Conservation (phyloP, 176 grass and related monocot species). For the Thalia dealbata region DNA sequence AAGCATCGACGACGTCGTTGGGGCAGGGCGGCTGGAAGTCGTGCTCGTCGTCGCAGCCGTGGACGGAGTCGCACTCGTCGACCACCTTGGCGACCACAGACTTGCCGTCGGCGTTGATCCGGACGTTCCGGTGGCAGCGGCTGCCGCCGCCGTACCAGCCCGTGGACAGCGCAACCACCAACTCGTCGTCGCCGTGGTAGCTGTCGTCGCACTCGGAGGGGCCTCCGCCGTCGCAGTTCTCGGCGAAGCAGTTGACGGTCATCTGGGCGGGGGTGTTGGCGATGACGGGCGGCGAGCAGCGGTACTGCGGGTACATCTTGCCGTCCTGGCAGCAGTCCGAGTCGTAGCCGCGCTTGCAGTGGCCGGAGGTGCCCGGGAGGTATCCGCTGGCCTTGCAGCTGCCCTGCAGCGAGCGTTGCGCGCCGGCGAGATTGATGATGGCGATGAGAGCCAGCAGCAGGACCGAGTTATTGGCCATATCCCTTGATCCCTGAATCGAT, state of each 20-base stretch:
- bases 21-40: too few species aligned
- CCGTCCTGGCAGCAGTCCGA: constrained; percentile 17
- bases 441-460: too few species aligned
- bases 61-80: constrained; percentile 53
- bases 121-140: constrained; percentile 32
- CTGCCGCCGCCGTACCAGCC: constrained; percentile 40
- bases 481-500: too few species aligned
- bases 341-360: constrained; percentile 5
- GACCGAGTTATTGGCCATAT: too few species aligned
- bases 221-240: constrained; percentile 21
- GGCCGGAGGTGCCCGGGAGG: neutral
- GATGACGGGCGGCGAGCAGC: constrained; percentile 25
- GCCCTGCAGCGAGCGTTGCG: too few species aligned
- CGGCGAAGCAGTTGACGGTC: constrained; percentile 22
- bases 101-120: constrained; percentile 27
- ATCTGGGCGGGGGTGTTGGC: constrained; percentile 4
- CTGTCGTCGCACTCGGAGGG: constrained; percentile 32
- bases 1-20: too few species aligned
- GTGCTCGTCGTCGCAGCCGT: too few species aligned
- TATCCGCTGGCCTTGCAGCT: neutral
- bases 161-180: constrained; percentile 45
- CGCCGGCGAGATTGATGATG: too few species aligned
- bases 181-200: constrained; percentile 29
- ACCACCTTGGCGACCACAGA: constrained; percentile 46
- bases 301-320: constrained; percentile 25